Percentiles rank a stretch among this genome's conserved stretches.
phyloP scores from a whole-genome alignment of 2,329 filamentous ascomycete genomes.

The Pestalotiopsis sp. region DNA sequence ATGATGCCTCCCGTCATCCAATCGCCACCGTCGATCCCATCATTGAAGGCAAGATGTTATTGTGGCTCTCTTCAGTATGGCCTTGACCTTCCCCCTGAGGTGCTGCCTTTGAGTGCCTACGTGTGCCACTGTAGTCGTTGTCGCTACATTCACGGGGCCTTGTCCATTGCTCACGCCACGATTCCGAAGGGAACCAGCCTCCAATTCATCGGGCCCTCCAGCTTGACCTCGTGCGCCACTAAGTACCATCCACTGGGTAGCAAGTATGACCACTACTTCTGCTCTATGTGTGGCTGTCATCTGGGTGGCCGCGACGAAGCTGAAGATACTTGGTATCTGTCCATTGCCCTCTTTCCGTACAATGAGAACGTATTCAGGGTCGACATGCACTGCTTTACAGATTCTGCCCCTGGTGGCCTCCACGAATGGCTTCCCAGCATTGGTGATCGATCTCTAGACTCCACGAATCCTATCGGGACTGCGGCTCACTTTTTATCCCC shows the following conservation, averaged over 20 bases:
- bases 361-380: neutral
- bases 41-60: slow-evolving; percentile 2
- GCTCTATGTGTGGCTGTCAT: slow-evolving; percentile 11
- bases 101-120: slow-evolving; percentile 6
- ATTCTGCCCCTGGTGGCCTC: slow-evolving; percentile 12
- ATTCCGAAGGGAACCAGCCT: neutral
- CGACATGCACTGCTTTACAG: slow-evolving; percentile 3
- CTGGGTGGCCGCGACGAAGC: slow-evolving; percentile 1
- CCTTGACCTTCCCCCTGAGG: neutral
- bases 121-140: slow-evolving; percentile 15
- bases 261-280: neutral
- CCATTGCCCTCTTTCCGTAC: neutral
- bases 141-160: slow-evolving; percentile 10
- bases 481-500: neutral
- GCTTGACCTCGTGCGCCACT: neutral
- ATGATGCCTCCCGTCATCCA: neutral
- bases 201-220: neutral
- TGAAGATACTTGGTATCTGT: slow-evolving; percentile 6
- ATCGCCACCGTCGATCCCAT: neutral
- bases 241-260: neutral
- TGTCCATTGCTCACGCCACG: neutral
- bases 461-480: neutral
- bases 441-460: neutral
- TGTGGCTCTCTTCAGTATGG: slow-evolving; percentile 8
- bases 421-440: slow-evolving; percentile 13